These are phyloP conservation scores for Discostella stelligeroides DNA, from an alignment of 108 stramenopile species.

Conservation along the genomic window DNA sequence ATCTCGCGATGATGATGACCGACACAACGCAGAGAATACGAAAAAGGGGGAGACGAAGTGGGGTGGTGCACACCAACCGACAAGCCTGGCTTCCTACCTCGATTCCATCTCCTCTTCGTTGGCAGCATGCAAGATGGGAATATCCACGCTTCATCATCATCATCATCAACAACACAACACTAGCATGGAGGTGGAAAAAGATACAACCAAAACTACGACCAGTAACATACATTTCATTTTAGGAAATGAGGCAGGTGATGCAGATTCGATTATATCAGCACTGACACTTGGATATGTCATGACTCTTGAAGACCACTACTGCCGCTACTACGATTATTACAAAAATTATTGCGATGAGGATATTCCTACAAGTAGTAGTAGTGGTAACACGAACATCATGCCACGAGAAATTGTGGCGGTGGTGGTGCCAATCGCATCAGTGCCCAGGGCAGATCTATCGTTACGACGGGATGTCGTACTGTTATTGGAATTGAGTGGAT, in stretches of 20 bases:
- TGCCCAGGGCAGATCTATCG: slow-evolving; percentile 32
- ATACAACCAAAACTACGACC: not conserved
- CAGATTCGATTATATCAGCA: slow-evolving; percentile 79
- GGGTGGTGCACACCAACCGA: too few relatives aligned
- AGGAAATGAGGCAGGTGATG: slow-evolving; percentile 87
- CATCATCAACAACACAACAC: not conserved
- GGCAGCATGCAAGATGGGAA: too few relatives aligned
- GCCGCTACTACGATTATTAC: too few relatives aligned
- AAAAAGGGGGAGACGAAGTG: too few relatives aligned
- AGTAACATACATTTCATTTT: slow-evolving; percentile 25
- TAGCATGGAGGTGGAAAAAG: too few relatives aligned
- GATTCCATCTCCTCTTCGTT: not conserved
- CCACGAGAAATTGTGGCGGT: too few relatives aligned
- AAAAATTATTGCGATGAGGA: not conserved
- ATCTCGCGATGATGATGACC: too few relatives aligned
- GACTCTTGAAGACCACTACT: not conserved
- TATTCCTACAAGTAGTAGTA: too few relatives aligned
- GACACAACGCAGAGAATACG: too few relatives aligned
- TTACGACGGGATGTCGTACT: slow-evolving; percentile 41
- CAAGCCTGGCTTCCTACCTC: slow-evolving; percentile 3
- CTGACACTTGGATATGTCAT: slow-evolving; percentile 60
- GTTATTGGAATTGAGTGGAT: slow-evolving; percentile 37
- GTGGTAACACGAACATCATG: too few relatives aligned
- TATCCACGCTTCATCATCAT: not conserved
- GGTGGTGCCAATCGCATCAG: slow-evolving; percentile 36